These are phyloP conservation scores for Naganishia sp. DNA, from an alignment of 1,284 basidiomycete genomes.

Conservation along the genomic window DNA sequence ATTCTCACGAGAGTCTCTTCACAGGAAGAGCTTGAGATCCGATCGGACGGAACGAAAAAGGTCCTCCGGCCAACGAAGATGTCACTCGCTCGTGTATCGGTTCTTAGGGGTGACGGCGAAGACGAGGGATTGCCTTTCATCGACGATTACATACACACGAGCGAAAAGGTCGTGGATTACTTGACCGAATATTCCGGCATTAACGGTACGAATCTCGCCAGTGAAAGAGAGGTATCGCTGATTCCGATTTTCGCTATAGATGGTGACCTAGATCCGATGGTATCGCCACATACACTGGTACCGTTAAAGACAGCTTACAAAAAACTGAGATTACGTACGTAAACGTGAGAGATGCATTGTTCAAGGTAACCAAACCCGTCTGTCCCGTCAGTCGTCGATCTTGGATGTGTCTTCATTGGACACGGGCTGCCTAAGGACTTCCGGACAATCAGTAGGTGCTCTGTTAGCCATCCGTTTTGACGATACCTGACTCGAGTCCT, in stretches of 20 bases:
- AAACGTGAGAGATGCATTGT: slow-evolving; percentile 7
- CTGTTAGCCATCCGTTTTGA: no score
- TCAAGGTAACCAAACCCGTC: background rate
- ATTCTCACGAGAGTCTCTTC: slow-evolving; percentile 9
- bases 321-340: slow-evolving; percentile 74
- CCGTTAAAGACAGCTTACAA: slow-evolving; percentile 96
- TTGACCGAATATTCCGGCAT: slow-evolving; percentile 97
- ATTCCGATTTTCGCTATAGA: slow-evolving; percentile 15
- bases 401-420: slow-evolving; percentile 94
- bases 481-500: no score
- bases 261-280: slow-evolving; percentile 78
- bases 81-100: slow-evolving; percentile 91
- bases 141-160: slow-evolving; percentile 96
- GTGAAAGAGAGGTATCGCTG: slow-evolving; percentile 9
- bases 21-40: slow-evolving; percentile 90
- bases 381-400: slow-evolving; percentile 73
- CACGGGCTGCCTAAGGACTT: slow-evolving; percentile 99
- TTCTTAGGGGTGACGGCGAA: slow-evolving; percentile 78
- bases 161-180: slow-evolving; percentile 92
- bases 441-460: slow-evolving; percentile 81
- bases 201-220: slow-evolving; percentile 61
- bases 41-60: slow-evolving; percentile 91
- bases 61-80: slow-evolving; percentile 87
- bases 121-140: slow-evolving; percentile 87
- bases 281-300: slow-evolving; percentile 84